A percentile compares a stretch with the other conserved stretches of the same genome.
Evolutionary conservation across 2,329 filamentous ascomycete species (phyloP).

Genomic region (Stemphylium lycopersici): DNA sequence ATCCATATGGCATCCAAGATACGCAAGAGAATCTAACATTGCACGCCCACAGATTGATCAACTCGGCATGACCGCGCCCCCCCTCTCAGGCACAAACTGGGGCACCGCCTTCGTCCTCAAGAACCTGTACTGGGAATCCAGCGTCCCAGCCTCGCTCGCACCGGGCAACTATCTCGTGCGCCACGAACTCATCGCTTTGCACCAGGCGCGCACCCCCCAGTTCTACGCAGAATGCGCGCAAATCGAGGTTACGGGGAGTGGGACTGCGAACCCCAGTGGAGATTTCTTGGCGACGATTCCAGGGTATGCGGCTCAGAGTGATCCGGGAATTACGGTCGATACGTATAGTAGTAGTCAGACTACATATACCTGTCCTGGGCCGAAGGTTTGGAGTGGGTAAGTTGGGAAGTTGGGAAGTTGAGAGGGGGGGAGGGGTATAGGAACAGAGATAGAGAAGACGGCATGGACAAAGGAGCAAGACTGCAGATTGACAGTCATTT

Average conservation of each 20-base stretch:
- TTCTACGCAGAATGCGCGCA: conserved; percentile 66
- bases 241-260: conserved; percentile 59
- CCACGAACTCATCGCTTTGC: conserved; percentile 63
- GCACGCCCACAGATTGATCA: conserved; percentile 50
- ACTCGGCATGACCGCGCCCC: conserved; percentile 56
- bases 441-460: background rate
- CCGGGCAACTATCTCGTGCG: conserved; percentile 48
- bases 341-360: conserved; percentile 55
- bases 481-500: too few relatives aligned
- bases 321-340: conserved; percentile 60
- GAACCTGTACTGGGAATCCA: conserved; percentile 60
- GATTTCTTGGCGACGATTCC: conserved; percentile 55
- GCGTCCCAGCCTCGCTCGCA: conserved; percentile 56
- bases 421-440: too few relatives aligned
- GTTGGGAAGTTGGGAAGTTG: background rate
- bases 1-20: too few relatives aligned
- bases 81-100: conserved; percentile 57
- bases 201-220: conserved; percentile 59
- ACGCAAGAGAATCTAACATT: too few relatives aligned
- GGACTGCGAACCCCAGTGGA: conserved; percentile 52
- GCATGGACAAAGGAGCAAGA: background rate
- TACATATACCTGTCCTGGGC: conserved; percentile 57
- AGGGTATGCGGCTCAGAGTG: conserved; percentile 50
- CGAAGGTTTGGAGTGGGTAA: conserved; percentile 58
- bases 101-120: conserved; percentile 57